phyloP scores from a whole-genome alignment of 371 early-diverging fungal species.

The Chytridium lagenaria region DNA sequence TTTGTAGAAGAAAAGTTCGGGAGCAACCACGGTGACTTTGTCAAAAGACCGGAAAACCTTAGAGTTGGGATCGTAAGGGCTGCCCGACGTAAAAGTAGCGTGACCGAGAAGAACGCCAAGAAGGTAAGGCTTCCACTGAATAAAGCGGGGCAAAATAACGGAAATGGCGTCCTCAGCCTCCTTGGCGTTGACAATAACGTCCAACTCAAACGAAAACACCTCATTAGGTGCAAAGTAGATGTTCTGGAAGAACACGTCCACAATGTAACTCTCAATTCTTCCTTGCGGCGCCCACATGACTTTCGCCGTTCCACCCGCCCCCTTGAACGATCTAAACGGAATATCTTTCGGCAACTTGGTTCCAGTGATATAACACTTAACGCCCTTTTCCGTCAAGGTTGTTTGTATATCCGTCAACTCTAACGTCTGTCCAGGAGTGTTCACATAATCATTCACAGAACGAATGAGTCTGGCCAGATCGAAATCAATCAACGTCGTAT shows the following conservation, averaged over 20 bases:
- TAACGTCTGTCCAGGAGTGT: constrained; percentile 16
- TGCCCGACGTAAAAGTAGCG: constrained; percentile 14
- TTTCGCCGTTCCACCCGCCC: constrained; percentile 17
- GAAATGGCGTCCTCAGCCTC: constrained; percentile 8
- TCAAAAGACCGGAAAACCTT: constrained; percentile 24
- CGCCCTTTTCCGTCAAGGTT: constrained; percentile 20
- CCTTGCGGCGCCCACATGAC: constrained; percentile 23
- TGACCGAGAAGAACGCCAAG: constrained; percentile 27
- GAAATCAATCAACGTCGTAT: constrained; percentile 11
- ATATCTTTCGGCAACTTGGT: constrained; percentile 11
- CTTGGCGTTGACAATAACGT: constrained; percentile 24
- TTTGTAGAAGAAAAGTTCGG: constrained; percentile 34
- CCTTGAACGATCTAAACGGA: constrained; percentile 16
- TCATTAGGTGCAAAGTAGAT: not conserved
- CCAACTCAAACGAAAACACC: constrained; percentile 22
- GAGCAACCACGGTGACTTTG: constrained; percentile 17
- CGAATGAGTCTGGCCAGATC: constrained; percentile 12
- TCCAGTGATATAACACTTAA: constrained; percentile 12
- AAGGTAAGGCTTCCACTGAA: constrained; percentile 30
- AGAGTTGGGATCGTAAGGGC: constrained; percentile 21
- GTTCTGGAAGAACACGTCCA: constrained; percentile 25
- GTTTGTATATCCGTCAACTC: constrained; percentile 24
- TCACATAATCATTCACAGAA: constrained; percentile 11
- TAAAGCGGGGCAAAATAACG: not conserved
- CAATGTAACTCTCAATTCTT: constrained; percentile 18